Evolutionary conservation across 345 rosid genomes (phyloP).

Genomic region (Passiflora organensis): DNA sequence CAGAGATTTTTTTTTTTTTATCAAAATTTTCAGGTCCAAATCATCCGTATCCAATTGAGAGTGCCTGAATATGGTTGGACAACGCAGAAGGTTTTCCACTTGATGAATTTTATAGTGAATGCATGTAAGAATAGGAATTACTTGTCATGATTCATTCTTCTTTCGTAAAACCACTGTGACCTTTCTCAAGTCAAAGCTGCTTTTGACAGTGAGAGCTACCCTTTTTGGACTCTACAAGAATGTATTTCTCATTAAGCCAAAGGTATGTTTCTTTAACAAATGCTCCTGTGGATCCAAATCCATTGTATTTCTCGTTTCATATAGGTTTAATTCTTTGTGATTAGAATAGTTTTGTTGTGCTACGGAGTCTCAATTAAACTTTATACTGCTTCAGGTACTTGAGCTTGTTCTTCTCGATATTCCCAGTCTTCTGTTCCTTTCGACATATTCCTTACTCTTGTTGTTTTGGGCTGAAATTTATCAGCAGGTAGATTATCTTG

Average conservation of each 20-base stretch:
- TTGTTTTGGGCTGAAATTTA: slow-evolving; percentile 89
- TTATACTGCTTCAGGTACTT: slow-evolving; percentile 30
- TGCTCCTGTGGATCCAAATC: too few species aligned
- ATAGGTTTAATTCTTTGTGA: background rate
- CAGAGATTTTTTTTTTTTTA: too few species aligned
- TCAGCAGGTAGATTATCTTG: slow-evolving; percentile 46
- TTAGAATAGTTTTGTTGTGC: background rate
- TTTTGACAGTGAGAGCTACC: slow-evolving; percentile 45
- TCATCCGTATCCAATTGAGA: slow-evolving; percentile 23
- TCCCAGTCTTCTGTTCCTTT: slow-evolving; percentile 69
- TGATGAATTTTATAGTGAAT: slow-evolving; percentile 25
- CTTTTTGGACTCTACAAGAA: slow-evolving; percentile 43
- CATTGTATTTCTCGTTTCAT: background rate
- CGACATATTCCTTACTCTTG: slow-evolving; percentile 69
- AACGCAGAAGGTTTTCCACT: slow-evolving; percentile 24
- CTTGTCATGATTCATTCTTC: slow-evolving; percentile 2
- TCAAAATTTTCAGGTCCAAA: slow-evolving; percentile 15
- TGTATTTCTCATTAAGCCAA: slow-evolving; percentile 39
- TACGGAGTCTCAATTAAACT: slow-evolving; percentile 2
- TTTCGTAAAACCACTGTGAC: background rate
- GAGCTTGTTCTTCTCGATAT: slow-evolving; percentile 57
- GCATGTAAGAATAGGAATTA: slow-evolving; percentile 18
- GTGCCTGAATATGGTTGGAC: slow-evolving; percentile 25
- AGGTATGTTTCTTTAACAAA: slow-evolving; percentile 26
- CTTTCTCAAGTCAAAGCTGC: slow-evolving; percentile 1